Base-by-base conservation (phyloP, 441 rosid species). In the Cnidoscolus chayamansa region DNA sequence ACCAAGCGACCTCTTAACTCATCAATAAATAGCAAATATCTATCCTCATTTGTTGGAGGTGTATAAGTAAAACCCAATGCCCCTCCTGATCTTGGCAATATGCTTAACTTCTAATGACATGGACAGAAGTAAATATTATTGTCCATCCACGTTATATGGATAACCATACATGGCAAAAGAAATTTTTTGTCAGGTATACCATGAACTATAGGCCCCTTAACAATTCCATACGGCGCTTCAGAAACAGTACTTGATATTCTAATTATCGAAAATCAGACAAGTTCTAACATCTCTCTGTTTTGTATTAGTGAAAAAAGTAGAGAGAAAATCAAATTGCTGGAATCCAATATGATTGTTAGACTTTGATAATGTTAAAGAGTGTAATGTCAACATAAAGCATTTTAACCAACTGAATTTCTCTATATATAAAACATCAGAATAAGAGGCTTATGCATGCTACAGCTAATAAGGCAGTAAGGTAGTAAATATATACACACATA, bases 11-110 rank as follows among this genome's bases (percentile, higher is more conserved):
- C 99, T 48, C 87, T 94, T 53, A 96, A 78, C 78, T 96, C 99
- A 71, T 96, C 99, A 77, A 96, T 85, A 79, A 96, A 96, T 71
- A 93, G 95, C 64, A 96, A 84, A 86, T 93, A 89, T 75, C 97
- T 84, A 74, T 96, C 99, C 83, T 96, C 99, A 48, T 53, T 84
- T 56, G 91, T 79, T 37, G 99, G 98, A 58, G 97, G 97, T 59
- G 73, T 81, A 78, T 93, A 96, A 16, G 98, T 90, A 78, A 91
- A 96, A 45, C 99, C 99, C 79, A 95, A 78, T 19, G 99, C 96
- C 61, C 99, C 99, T 72, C 99, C 99, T 50, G 99, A 79, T 81
- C 99, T 90, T 40, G 98, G 99, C 85, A 96, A 82, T 82, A 96
- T 96, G 88, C 99, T 96, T 76, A 96, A 77, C 74, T 96, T 96